Conservation (phyloP, 352 stramenopile genomes). For the Pythium biforme region DNA sequence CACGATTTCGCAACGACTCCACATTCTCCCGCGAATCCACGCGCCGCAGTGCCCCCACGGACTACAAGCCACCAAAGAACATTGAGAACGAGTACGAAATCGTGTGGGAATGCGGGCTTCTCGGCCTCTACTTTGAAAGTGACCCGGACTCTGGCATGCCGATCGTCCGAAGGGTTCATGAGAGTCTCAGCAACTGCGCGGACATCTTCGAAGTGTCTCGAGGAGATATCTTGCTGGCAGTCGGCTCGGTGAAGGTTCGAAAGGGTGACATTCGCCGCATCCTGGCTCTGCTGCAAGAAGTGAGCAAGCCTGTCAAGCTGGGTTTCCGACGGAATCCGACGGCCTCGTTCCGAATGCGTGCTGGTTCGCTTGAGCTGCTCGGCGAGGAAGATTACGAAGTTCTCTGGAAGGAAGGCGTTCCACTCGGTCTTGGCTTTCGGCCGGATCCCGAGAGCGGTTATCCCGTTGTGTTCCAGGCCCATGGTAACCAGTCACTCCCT, state of each 20-base stretch:
- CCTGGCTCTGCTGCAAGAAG: slow-evolving; percentile 71
- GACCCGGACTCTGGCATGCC: slow-evolving; percentile 79
- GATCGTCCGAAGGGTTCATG: slow-evolving; percentile 83
- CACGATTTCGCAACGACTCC: slow-evolving; percentile 39
- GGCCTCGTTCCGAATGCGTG: slow-evolving; percentile 63
- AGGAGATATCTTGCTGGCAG: slow-evolving; percentile 74
- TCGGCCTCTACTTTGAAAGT: slow-evolving; percentile 86
- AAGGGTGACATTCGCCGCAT: slow-evolving; percentile 83
- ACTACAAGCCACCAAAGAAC: slow-evolving; percentile 63
- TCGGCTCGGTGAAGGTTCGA: slow-evolving; percentile 73
- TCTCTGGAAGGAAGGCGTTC: slow-evolving; percentile 82
- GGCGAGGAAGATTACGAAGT: slow-evolving; percentile 88
- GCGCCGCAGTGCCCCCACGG: slow-evolving; percentile 47
- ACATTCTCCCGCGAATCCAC: slow-evolving; percentile 51
- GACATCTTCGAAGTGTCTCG: slow-evolving; percentile 84
- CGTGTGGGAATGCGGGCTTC: slow-evolving; percentile 81
- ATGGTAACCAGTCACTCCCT: slow-evolving; percentile 73
- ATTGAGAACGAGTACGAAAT: slow-evolving; percentile 85
- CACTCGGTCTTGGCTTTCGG: slow-evolving; percentile 78
- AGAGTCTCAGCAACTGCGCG: slow-evolving; percentile 83
- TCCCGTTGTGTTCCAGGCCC: slow-evolving; percentile 72
- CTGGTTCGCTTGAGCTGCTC: slow-evolving; percentile 68
- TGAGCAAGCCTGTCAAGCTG: slow-evolving; percentile 78
- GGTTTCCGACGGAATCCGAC: slow-evolving; percentile 75
- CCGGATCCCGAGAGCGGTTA: slow-evolving; percentile 73